Evolutionary conservation across 257 asterid genomes (phyloP).

Genomic region (Nyctanthes arbortristis): DNA sequence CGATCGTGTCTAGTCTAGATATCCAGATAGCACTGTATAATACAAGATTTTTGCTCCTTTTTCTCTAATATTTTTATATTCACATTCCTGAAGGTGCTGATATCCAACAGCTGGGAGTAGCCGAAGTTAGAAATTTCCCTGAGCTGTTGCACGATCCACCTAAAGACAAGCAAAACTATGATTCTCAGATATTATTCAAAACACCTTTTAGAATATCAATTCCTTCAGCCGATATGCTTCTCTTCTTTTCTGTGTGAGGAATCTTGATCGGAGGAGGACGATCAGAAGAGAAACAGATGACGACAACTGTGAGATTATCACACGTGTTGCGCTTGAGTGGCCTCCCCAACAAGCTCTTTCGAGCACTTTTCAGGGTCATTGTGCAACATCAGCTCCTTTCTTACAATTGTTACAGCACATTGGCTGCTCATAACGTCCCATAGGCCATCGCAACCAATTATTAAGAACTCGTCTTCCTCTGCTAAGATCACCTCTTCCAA

Average conservation of each 20-base stretch:
- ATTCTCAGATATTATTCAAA: conserved; percentile 36
- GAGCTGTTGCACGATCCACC: neutral
- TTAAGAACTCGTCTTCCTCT: conserved; percentile 84
- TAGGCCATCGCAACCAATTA: conserved; percentile 83
- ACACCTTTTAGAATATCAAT: conserved; percentile 54
- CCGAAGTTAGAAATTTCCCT: neutral
- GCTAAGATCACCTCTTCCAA: conserved; percentile 59
- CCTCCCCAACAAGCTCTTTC: conserved; percentile 54
- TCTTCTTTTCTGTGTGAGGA: conserved; percentile 43
- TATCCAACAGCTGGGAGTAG: conserved; percentile 9
- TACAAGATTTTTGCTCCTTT: no score
- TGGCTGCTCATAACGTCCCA: conserved; percentile 98
- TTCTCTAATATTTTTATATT: no score
- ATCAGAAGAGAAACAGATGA: conserved; percentile 45
- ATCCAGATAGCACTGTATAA: no score
- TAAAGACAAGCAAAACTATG: neutral
- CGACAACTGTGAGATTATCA: conserved; percentile 48
- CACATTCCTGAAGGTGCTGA: neutral
- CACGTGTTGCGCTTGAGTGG: conserved; percentile 53
- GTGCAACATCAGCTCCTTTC: conserved; percentile 79
- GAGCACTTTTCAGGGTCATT: conserved; percentile 79
- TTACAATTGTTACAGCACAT: conserved; percentile 77
- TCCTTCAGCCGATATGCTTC: conserved; percentile 63
- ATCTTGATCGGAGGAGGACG: conserved; percentile 50
- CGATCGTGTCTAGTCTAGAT: no score